phyloP scores from a whole-genome alignment of 2,329 filamentous ascomycete species.

The Calonectria crousiana region DNA sequence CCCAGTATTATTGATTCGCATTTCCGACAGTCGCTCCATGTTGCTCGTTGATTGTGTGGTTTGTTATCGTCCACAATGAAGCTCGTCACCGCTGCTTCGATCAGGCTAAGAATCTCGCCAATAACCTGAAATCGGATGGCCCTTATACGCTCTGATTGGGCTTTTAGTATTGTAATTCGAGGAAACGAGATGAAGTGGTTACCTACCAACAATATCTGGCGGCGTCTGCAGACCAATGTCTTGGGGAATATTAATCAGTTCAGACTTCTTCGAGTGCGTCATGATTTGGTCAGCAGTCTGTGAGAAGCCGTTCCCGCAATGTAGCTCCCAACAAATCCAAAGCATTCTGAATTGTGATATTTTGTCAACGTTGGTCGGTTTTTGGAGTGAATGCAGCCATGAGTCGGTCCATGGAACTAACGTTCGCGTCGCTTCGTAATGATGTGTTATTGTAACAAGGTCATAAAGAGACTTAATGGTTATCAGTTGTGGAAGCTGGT shows the following conservation, averaged over 20 bases:
- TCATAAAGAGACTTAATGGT: constrained; percentile 37
- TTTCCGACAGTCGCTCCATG: constrained; percentile 46
- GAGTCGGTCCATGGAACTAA: constrained; percentile 39
- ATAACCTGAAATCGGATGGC: constrained; percentile 38
- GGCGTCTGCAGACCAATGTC: not conserved
- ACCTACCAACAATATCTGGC: constrained; percentile 7
- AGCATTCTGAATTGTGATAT: constrained; percentile 38
- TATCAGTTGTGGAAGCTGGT: constrained; percentile 36
- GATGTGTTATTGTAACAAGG: constrained; percentile 43
- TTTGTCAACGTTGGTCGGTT: constrained; percentile 23
- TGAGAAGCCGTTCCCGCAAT: constrained; percentile 33
- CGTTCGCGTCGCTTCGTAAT: constrained; percentile 44
- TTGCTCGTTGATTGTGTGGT: constrained; percentile 35
- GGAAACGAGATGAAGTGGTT: not conserved
- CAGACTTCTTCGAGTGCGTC: constrained; percentile 2
- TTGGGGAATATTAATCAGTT: not conserved
- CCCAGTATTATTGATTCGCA: constrained; percentile 51
- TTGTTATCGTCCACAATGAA: constrained; percentile 43
- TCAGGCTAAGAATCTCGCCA: constrained; percentile 38
- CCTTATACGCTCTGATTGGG: constrained; percentile 27
- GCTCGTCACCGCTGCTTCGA: constrained; percentile 38
- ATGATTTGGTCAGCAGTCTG: constrained; percentile 25
- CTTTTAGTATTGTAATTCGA: not conserved
- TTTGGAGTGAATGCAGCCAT: constrained; percentile 31
- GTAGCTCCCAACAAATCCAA: constrained; percentile 47